Conservation (phyloP, 169 alveolate genomes). For the Eimeria maxima region DNA sequence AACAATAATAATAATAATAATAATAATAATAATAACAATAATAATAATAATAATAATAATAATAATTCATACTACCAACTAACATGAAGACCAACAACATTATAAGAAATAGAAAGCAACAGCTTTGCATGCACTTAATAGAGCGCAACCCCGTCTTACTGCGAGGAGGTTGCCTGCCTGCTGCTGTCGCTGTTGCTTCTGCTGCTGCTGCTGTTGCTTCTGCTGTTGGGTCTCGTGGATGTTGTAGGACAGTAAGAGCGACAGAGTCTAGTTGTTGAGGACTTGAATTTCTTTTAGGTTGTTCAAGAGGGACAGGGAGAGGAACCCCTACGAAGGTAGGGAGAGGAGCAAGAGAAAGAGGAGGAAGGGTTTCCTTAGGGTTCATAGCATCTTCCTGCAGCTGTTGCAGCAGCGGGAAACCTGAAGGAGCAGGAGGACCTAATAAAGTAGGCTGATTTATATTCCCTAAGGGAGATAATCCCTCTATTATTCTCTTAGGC, state of each 20-base stretch:
- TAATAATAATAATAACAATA: too few relatives aligned
- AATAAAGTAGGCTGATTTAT: not conserved
- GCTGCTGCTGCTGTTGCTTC: too few relatives aligned
- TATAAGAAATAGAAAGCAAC: too few relatives aligned
- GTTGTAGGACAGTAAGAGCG: slow-evolving; percentile 8
- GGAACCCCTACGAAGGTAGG: slow-evolving; percentile 34
- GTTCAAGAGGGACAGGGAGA: not conserved
- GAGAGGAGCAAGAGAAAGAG: not conserved
- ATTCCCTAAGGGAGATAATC: not conserved
- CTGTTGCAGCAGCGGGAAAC: slow-evolving; percentile 30
- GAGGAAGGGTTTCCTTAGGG: not conserved
- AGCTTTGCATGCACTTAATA: too few relatives aligned
- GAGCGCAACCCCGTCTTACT: too few relatives aligned
- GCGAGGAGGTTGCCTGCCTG: too few relatives aligned
- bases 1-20: too few relatives aligned
- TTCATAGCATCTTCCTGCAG: not conserved
- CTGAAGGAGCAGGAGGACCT: slow-evolving; percentile 10
- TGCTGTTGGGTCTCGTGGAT: not conserved
- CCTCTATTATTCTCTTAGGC: not conserved
- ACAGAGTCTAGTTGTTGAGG: slow-evolving; percentile 12
- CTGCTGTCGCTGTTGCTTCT: too few relatives aligned
- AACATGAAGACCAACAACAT: too few relatives aligned
- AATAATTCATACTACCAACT: too few relatives aligned
- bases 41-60: too few relatives aligned
- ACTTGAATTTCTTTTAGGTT: not conserved